Percentiles rank a stretch among this genome's conserved stretches.
Evolutionary conservation across 2,329 filamentous ascomycete species (phyloP).

Genomic region (Sporothrix brunneoviolacea): DNA sequence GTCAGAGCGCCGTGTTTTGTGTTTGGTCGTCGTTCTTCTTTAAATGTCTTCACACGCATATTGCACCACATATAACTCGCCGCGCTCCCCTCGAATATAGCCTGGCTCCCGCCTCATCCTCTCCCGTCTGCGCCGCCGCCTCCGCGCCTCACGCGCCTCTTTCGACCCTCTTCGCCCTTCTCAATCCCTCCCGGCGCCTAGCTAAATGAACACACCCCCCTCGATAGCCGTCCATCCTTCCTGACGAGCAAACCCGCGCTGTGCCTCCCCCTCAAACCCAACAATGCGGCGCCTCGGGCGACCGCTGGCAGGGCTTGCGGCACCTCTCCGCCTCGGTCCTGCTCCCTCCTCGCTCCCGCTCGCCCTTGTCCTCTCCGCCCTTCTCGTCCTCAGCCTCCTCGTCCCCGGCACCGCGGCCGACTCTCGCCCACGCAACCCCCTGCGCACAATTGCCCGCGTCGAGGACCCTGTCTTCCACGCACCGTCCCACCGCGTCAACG

Average conservation of each 20-base stretch:
- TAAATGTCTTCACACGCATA: too few species aligned
- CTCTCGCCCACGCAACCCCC: constrained; percentile 68
- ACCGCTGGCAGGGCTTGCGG: neutral
- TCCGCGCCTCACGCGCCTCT: neutral
- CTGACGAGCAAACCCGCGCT: neutral
- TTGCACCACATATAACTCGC: too few species aligned
- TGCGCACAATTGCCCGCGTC: constrained; percentile 66
- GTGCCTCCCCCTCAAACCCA: neutral
- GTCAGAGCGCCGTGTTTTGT: neutral
- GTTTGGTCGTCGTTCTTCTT: too few species aligned
- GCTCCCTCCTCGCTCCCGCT: too few species aligned
- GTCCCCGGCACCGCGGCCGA: constrained; percentile 43
- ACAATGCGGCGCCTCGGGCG: constrained; percentile 9
- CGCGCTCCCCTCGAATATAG: too few species aligned
- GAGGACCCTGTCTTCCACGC: constrained; percentile 73
- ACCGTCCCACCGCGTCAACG: constrained; percentile 69
- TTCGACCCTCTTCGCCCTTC: too few species aligned
- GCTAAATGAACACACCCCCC: neutral
- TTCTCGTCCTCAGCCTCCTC: constrained; percentile 1
- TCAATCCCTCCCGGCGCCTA: neutral
- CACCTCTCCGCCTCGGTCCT: neutral
- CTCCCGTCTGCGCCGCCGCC: neutral
- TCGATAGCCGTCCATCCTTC: neutral
- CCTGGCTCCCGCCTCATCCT: neutral
- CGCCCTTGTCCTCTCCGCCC: neutral